A percentile compares a stretch with the other conserved stretches of the same genome.
Evolutionary conservation across 805 yeast species (phyloP).

Genomic region (Jamesozyma lodderae): DNA sequence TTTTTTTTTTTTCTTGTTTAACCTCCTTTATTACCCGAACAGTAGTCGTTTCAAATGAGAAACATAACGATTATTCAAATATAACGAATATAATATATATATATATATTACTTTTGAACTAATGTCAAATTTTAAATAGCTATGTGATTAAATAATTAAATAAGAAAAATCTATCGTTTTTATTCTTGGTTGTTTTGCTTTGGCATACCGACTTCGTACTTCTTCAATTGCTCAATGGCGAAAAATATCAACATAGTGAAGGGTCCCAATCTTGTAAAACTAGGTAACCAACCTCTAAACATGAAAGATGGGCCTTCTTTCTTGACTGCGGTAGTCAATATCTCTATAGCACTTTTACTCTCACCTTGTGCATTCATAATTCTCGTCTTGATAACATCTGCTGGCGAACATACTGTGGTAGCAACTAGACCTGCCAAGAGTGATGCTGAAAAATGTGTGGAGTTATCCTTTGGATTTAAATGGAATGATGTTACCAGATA

Average conservation of each 20-base stretch:
- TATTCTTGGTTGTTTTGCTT: constrained; percentile 5
- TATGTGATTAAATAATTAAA: too few relatives aligned
- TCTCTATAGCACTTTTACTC: constrained; percentile 40
- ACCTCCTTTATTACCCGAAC: too few relatives aligned
- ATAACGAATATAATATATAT: too few relatives aligned
- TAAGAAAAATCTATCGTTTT: too few relatives aligned
- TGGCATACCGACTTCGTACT: constrained; percentile 41
- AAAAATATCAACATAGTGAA: constrained; percentile 63
- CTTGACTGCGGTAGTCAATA: constrained; percentile 47
- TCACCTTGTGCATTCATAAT: constrained; percentile 55
- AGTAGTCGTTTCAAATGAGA: too few relatives aligned
- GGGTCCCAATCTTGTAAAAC: constrained; percentile 80
- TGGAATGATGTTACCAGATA: constrained; percentile 42
- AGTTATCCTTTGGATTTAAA: constrained; percentile 49
- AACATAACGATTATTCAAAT: too few relatives aligned
- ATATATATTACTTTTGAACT: too few relatives aligned
- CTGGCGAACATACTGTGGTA: constrained; percentile 87
- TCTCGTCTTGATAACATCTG: constrained; percentile 82
- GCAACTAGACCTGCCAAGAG: constrained; percentile 80
- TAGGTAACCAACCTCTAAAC: constrained; percentile 89
- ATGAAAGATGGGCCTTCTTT: constrained; percentile 69
- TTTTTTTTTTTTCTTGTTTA: too few relatives aligned
- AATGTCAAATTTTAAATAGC: neutral
- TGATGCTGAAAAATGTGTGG: constrained; percentile 74
- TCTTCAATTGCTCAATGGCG: constrained; percentile 58